phyloP scores from a whole-genome alignment of 305 asterid genomes.

The Rubia occidens region DNA sequence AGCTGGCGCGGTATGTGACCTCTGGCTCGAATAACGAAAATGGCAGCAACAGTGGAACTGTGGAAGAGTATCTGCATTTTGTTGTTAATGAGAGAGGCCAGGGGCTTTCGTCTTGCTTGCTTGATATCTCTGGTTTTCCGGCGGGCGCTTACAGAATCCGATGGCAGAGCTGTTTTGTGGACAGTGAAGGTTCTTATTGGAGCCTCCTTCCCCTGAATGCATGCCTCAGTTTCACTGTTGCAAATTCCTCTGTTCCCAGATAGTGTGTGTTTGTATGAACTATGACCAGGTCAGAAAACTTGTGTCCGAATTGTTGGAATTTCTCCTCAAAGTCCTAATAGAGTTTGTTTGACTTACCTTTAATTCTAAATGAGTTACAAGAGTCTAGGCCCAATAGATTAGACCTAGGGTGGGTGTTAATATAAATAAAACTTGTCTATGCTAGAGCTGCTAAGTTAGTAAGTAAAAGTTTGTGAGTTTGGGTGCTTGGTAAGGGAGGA shows the following conservation, averaged over 20 bases:
- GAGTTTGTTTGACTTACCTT: too few relatives aligned
- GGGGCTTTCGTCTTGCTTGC: constrained; percentile 74
- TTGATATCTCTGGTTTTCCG: constrained; percentile 51
- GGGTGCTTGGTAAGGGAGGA: too few relatives aligned
- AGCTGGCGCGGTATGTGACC: constrained; percentile 35
- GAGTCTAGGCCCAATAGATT: too few relatives aligned
- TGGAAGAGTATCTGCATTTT: constrained; percentile 39
- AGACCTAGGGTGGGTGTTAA: too few relatives aligned
- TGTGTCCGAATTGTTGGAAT: neutral
- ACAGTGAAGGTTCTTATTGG: constrained; percentile 56
- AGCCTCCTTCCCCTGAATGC: constrained; percentile 48
- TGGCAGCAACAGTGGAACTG: constrained; percentile 9
- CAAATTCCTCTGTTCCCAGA: constrained; percentile 7
- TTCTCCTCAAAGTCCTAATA: too few relatives aligned
- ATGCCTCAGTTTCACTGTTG: constrained; percentile 41
- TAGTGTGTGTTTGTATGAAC: neutral
- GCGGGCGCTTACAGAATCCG: constrained; percentile 56
- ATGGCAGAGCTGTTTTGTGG: constrained; percentile 66
- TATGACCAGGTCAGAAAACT: neutral
- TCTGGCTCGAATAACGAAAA: constrained; percentile 21
- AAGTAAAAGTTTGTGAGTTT: too few relatives aligned
- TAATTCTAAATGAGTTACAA: too few relatives aligned
- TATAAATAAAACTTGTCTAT: too few relatives aligned
- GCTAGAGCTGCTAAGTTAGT: too few relatives aligned
- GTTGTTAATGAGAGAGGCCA: constrained; percentile 46